Percentiles rank a stretch among this genome's conserved stretches.
Evolutionary conservation across 2,329 filamentous ascomycete genomes (phyloP).

Genomic region (Colletotrichum graminicola): DNA sequence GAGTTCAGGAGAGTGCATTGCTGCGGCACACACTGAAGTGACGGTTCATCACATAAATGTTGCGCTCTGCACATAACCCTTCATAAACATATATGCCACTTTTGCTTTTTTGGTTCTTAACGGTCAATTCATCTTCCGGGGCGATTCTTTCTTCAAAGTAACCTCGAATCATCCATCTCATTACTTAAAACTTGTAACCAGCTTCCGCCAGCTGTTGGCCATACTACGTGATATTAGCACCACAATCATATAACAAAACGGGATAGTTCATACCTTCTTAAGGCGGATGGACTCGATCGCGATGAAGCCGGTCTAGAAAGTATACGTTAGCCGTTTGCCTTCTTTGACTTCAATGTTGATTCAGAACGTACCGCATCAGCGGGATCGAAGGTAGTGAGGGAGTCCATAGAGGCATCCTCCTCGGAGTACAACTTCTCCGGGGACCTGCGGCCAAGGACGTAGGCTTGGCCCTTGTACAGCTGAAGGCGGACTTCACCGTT

Average conservation of each 20-base stretch:
- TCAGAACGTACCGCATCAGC: constrained; percentile 50
- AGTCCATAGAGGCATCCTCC: constrained; percentile 64
- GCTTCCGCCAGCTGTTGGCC: constrained; percentile 56
- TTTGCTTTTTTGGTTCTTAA: background rate
- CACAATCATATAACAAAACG: accelerated
- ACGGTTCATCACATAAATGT: too few species aligned
- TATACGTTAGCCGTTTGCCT: background rate
- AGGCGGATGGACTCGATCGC: constrained; percentile 76
- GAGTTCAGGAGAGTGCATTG: too few species aligned
- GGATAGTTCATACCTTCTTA: constrained; percentile 55
- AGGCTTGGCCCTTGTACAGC: constrained; percentile 57
- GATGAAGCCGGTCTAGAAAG: constrained; percentile 64
- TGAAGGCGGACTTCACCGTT: constrained; percentile 48
- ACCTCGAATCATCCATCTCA: background rate
- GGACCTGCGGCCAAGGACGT: constrained; percentile 60
- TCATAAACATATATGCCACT: too few species aligned
- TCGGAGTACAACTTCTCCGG: constrained; percentile 65
- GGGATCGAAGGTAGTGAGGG: constrained; percentile 58
- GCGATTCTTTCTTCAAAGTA: background rate
- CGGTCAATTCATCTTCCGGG: background rate
- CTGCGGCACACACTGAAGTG: too few species aligned
- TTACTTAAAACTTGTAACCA: constrained; percentile 44
- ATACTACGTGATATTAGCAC: constrained; percentile 51
- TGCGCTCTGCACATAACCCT: too few species aligned
- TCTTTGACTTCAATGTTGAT: background rate